These are phyloP conservation scores for Cercophora samala DNA, from an alignment of 495 filamentous ascomycete species.

Conservation along the genomic window DNA sequence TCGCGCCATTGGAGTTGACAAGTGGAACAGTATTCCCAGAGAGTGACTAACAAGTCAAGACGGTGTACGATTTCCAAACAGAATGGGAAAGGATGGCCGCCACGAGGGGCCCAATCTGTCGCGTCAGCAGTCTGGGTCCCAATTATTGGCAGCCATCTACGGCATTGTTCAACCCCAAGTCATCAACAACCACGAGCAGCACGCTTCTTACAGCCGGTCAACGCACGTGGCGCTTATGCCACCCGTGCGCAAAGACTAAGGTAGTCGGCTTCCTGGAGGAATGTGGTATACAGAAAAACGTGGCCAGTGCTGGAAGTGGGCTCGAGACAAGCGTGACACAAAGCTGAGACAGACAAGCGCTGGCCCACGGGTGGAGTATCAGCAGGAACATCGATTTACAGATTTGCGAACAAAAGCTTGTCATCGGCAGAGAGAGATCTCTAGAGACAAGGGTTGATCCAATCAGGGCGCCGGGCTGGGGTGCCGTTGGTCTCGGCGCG, in stretches of 20 bases:
- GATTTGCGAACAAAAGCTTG: conserved; percentile 11
- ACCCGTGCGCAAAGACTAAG: conserved; percentile 14
- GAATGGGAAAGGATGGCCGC: conserved; percentile 15
- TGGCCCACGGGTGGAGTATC: conserved; percentile 11
- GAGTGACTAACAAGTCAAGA: conserved; percentile 2
- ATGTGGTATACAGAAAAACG: conserved; percentile 14
- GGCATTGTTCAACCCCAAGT: conserved; percentile 8
- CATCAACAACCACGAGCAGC: not conserved
- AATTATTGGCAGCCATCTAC: conserved; percentile 20
- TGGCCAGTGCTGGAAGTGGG: conserved; percentile 19
- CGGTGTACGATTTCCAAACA: not conserved
- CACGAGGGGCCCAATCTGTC: conserved; percentile 8
- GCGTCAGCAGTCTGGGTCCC: not conserved
- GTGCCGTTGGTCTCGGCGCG: not conserved
- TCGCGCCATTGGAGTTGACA: conserved; percentile 6
- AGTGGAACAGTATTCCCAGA: not conserved
- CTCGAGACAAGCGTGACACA: conserved; percentile 31
- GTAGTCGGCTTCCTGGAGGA: not conserved
- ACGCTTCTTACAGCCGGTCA: not conserved
- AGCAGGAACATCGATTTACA: conserved; percentile 12
- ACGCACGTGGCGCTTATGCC: conserved; percentile 23
- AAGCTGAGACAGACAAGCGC: conserved; percentile 23
- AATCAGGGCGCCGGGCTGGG: not conserved
- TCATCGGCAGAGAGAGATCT: conserved; percentile 9
- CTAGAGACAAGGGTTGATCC: conserved; percentile 8